Base-by-base conservation (phyloP, 208 protist species). In the Leishmania arabica region DNA sequence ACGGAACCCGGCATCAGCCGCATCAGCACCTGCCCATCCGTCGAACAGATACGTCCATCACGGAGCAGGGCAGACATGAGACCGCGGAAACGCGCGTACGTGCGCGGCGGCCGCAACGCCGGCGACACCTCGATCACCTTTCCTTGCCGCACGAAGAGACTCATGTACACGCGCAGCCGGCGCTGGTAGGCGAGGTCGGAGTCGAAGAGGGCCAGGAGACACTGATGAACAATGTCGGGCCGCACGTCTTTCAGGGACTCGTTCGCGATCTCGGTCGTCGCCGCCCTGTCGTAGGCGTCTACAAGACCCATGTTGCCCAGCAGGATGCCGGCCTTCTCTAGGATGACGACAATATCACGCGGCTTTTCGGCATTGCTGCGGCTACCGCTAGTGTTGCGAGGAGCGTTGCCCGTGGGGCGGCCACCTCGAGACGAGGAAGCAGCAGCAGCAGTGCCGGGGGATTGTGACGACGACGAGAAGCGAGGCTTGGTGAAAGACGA, bases 181-280 rank as follows among this genome's bases (percentile, higher is more conserved):
- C 89, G 84, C 71, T 90, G 79, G 79, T 92, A 86, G 27, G 92
- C 93, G 45, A 98, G 89, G 51, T 95, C 92, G 13, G 91, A 94
- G 85, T 98, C 95, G 80, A 95, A 98, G 64, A 98, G 92, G 27
- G 95, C 95, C n/a, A 98, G 91, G 17, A 98, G 92, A 78, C 92
- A 96, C 87, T 98, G 95, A 74, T 98, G 95, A 34, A 98, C 94
- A 86, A 97, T 97, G 71, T 98, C 95, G 17, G 95, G 93, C 1
- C 93, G 92, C 72, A 96, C 92, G 74, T 93, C 93, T 68, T 87
- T 83, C 58, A 95, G 82, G 1, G 92, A 96, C 62, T 83, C 75
- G 79, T 97, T 98, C 24, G 88, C 83, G 56, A 97, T 89, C 81
- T 93, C 91, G 19, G 93, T 97, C 51, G 87, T 94, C n/a, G 87